Conservation (phyloP, 495 filamentous ascomycete genomes). For the Penicillium cataractarum region DNA sequence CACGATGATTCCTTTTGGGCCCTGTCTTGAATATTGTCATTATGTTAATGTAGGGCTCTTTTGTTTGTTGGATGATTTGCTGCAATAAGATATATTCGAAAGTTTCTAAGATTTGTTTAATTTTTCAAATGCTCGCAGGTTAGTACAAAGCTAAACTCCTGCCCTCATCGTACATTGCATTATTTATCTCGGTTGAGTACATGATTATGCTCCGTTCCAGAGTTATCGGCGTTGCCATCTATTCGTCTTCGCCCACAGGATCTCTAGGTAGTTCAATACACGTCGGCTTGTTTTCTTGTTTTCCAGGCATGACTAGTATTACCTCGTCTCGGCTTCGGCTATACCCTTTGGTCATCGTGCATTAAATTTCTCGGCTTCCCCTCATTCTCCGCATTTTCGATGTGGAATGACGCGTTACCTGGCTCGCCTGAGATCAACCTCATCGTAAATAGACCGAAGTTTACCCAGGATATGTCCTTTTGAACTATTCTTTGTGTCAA, state of each 20-base stretch:
- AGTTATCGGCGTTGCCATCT: too few relatives aligned
- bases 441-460: neutral
- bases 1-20: neutral
- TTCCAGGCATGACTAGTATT: neutral
- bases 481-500: too few relatives aligned
- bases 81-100: too few relatives aligned
- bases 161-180: too few relatives aligned
- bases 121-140: too few relatives aligned
- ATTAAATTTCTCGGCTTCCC: constrained; percentile 7
- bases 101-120: too few relatives aligned
- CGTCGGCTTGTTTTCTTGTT: neutral
- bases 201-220: too few relatives aligned
- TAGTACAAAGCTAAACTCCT: too few relatives aligned
- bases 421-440: constrained; percentile 6
- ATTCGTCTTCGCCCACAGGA: too few relatives aligned
- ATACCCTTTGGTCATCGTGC: constrained; percentile 9
- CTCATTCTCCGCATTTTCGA: constrained; percentile 18
- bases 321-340: neutral
- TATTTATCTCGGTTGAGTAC: too few relatives aligned
- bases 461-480: too few relatives aligned
- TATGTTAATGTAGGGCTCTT: neutral
- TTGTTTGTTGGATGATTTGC: neutral
- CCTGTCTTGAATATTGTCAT: neutral
- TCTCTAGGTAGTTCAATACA: too few relatives aligned
- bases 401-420: neutral